Conservation (phyloP, 352 stramenopile species). For the Pseudoperonospora humuli region DNA sequence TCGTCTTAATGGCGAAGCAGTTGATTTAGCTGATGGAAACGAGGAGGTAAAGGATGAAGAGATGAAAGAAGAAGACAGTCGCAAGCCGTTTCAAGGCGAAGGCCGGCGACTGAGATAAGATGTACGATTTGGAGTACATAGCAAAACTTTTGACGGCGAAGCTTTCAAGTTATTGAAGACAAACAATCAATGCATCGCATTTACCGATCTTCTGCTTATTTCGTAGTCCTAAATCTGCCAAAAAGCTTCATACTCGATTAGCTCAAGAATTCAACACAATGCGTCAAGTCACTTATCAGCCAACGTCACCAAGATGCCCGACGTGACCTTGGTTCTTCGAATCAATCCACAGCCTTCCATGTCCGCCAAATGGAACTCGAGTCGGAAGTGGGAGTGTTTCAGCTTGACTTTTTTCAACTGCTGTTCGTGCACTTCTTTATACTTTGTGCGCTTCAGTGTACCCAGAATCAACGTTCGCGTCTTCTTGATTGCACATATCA, state of each 20-base stretch:
- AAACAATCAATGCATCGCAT: not conserved
- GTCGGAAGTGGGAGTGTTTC: constrained; percentile 40
- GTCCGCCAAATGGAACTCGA: constrained; percentile 53
- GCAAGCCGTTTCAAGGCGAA: constrained; percentile 54
- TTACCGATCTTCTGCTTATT: no score
- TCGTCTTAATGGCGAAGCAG: constrained; percentile 25
- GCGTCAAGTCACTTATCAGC: constrained; percentile 7
- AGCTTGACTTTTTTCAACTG: constrained; percentile 58
- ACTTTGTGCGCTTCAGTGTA: constrained; percentile 48
- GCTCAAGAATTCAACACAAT: not conserved
- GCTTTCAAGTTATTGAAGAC: constrained; percentile 11
- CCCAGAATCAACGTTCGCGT: constrained; percentile 31
- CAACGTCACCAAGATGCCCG: constrained; percentile 41
- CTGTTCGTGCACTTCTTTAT: constrained; percentile 49
- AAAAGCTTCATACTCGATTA: no score
- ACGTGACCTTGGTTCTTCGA: constrained; percentile 44
- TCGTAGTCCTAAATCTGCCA: no score
- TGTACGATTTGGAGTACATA: constrained; percentile 1
- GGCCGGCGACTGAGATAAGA: constrained; percentile 52
- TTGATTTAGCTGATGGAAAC: constrained; percentile 17
- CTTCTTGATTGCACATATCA: constrained; percentile 52
- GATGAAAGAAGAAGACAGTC: constrained; percentile 21
- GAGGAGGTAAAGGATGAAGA: constrained; percentile 10
- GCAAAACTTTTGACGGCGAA: constrained; percentile 10
- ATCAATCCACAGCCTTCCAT: constrained; percentile 55